These are phyloP conservation scores for Kitagawia praeruptora DNA, from an alignment of 129 eudicot genomes.

Conservation along the genomic window DNA sequence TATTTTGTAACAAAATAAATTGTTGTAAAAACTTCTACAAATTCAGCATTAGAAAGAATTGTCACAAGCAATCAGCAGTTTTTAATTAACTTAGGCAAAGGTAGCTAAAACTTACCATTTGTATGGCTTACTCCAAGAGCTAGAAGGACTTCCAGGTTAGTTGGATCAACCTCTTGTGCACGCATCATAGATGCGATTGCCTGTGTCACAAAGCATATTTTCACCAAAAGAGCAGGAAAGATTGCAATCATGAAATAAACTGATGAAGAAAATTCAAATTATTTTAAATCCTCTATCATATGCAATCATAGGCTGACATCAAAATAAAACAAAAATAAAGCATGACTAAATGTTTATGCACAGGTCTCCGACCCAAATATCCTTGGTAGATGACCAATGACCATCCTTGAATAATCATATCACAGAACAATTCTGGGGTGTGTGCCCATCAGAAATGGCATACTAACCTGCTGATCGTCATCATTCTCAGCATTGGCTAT, in stretches of 20 bases:
- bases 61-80: neutral
- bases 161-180: constrained; percentile 39
- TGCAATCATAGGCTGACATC: neutral
- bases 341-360: neutral
- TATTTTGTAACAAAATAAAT: neutral
- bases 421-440: constrained; percentile 5
- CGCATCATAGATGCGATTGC: constrained; percentile 12
- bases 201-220: constrained; percentile 1
- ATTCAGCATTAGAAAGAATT: neutral
- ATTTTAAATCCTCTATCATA: neutral
- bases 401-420: neutral
- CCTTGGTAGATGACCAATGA: neutral
- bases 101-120: constrained; percentile 49
- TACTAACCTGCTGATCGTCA: constrained; percentile 84
- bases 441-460: neutral
- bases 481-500: constrained; percentile 97
- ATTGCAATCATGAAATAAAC: neutral
- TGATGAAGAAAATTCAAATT: neutral
- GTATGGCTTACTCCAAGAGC: constrained; percentile 99
- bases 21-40: neutral
- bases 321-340: neutral
- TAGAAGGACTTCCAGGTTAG: constrained; percentile 92
- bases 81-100: neutral
- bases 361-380: neutral
- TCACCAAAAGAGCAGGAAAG: neutral